These are phyloP conservation scores for Paraconiothyrium sp. DNA, from an alignment of 2,329 filamentous ascomycete genomes.

Conservation along the genomic window DNA sequence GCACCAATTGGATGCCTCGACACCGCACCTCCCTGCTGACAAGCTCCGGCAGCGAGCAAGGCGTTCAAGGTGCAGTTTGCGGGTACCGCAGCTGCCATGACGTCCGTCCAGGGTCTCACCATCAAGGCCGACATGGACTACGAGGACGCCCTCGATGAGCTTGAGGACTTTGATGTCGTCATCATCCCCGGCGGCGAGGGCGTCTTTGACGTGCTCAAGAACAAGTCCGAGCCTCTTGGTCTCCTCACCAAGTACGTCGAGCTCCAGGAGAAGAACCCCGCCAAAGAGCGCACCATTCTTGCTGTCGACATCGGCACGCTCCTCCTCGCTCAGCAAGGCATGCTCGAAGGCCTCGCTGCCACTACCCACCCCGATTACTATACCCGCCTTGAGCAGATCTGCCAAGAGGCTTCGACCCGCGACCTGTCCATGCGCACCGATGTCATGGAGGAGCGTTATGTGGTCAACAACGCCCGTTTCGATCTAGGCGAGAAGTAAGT, in stretches of 20 bases:
- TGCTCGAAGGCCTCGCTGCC: constrained; percentile 80
- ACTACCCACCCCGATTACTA: constrained; percentile 85
- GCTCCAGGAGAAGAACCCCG: constrained; percentile 80
- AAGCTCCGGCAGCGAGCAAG: constrained; percentile 55
- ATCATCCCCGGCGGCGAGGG: constrained; percentile 78
- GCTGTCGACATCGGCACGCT: constrained; percentile 83
- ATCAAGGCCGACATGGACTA: constrained; percentile 79
- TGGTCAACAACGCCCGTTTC: constrained; percentile 91
- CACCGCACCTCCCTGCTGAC: constrained; percentile 31
- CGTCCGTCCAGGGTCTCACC: constrained; percentile 70
- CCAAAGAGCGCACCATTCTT: constrained; percentile 81
- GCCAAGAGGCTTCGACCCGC: constrained; percentile 75
- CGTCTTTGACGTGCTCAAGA: constrained; percentile 69
- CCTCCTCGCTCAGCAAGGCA: constrained; percentile 78
- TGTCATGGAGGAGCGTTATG: constrained; percentile 84
- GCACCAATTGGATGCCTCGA: constrained; percentile 9
- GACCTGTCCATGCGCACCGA: constrained; percentile 81
- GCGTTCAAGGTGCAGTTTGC: constrained; percentile 65
- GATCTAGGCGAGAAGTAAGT: constrained; percentile 73
- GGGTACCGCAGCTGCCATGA: constrained; percentile 57
- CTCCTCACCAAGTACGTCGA: constrained; percentile 81
- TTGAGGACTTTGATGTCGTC: constrained; percentile 81
- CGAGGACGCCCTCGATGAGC: constrained; percentile 77
- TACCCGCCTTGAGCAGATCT: constrained; percentile 82
- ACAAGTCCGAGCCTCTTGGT: constrained; percentile 67